Percentiles rank a stretch among this genome's conserved stretches.
Evolutionary conservation across 148 eudicot genomes (phyloP).

Genomic region (Polygonum aviculare): DNA sequence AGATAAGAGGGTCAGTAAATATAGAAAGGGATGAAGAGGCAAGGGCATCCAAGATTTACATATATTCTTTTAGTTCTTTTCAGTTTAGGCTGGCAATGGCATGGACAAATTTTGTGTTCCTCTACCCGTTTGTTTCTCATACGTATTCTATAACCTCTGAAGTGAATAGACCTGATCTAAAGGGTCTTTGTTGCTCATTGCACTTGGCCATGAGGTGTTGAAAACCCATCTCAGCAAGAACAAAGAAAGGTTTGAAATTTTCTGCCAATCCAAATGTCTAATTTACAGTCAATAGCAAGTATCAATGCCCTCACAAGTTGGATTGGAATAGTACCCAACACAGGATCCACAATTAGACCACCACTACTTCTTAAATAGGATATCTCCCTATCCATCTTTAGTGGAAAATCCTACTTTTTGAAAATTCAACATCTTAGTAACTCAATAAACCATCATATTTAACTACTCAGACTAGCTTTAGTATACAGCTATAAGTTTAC

Average conservation of each 20-base stretch:
- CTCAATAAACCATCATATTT: background rate
- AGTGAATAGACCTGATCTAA: background rate
- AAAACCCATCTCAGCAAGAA: background rate
- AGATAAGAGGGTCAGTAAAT: background rate
- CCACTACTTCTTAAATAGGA: background rate
- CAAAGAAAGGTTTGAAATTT: background rate
- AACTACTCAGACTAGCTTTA: no score
- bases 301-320: background rate
- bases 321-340: background rate
- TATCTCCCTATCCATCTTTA: background rate
- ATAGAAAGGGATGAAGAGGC: background rate
- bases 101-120: background rate
- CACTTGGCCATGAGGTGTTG: background rate
- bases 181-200: background rate
- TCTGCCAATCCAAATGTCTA: background rate
- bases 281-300: background rate
- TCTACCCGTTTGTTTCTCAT: background rate
- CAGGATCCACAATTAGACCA: constrained; percentile 1
- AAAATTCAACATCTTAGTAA: background rate
- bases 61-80: background rate
- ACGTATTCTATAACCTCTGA: background rate
- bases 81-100: background rate
- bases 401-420: background rate
- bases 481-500: background rate
- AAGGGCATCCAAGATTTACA: background rate